Conservation (phyloP, 306 rosid species). For the Sechiopsis laciniata region DNA sequence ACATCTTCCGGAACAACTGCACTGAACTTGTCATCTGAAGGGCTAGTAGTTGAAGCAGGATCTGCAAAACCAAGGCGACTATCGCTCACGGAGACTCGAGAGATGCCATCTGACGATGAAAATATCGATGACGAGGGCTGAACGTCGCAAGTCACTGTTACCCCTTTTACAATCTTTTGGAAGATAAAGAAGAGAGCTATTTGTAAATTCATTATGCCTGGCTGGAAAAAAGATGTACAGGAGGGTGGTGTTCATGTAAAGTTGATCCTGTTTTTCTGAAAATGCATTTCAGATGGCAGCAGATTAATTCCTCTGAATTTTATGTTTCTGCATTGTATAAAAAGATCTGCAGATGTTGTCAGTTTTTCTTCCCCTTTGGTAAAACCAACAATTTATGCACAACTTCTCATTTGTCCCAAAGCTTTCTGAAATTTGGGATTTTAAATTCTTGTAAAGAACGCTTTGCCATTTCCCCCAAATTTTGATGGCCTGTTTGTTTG, state of each 20-base stretch:
- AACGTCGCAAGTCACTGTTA: conserved; percentile 38
- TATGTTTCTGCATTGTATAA: conserved; percentile 69
- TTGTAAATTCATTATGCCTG: conserved; percentile 76
- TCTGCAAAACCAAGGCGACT: conserved; percentile 64
- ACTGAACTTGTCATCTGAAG: conserved; percentile 73
- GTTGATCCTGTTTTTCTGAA: conserved; percentile 46
- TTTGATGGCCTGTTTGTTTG: conserved; percentile 31
- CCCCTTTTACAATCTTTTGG: conserved; percentile 49
- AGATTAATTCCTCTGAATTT: conserved; percentile 50
- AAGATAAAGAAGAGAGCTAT: conserved; percentile 58
- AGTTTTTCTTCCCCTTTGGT: conserved; percentile 36
- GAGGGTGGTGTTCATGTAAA: conserved; percentile 44
- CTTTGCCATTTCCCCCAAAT: conserved; percentile 30
- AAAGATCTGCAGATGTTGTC: conserved; percentile 60
- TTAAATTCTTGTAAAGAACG: conserved; percentile 32
- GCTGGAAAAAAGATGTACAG: conserved; percentile 66
- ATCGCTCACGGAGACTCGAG: conserved; percentile 74
- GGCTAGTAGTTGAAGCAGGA: conserved; percentile 67
- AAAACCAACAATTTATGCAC: conserved; percentile 60
- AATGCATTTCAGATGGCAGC: conserved; percentile 56
- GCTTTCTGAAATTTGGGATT: conserved; percentile 33
- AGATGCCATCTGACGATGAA: conserved; percentile 67
- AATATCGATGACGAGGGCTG: conserved; percentile 65
- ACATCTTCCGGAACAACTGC: conserved; percentile 69
- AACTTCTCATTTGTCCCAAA: conserved; percentile 45